Conservation (phyloP, 257 asterid species). For the Forsythia viridissima region DNA sequence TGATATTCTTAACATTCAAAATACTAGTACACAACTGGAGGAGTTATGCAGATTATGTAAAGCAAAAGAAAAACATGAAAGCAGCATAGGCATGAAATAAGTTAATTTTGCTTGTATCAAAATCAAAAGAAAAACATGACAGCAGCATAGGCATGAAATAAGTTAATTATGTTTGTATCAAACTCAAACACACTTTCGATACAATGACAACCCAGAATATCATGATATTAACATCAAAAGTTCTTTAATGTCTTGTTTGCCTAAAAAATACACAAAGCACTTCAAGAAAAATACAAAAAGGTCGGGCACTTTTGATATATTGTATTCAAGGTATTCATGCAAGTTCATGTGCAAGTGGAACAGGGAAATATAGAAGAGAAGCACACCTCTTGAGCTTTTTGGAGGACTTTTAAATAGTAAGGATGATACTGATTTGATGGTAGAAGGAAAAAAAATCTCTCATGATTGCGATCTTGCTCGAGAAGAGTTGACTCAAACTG, state of each 20-base stretch:
- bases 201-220: background rate
- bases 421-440: slow-evolving; percentile 81
- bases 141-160: background rate
- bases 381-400: slow-evolving; percentile 65
- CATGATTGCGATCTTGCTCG: slow-evolving; percentile 74
- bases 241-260: background rate
- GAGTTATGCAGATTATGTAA: background rate
- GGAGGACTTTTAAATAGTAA: slow-evolving; percentile 69
- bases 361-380: slow-evolving; percentile 12
- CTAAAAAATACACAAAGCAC: background rate
- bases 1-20: background rate
- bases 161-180: background rate
- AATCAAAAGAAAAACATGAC: background rate
- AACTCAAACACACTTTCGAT: background rate
- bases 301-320: background rate
- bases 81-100: background rate
- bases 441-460: slow-evolving; percentile 80
- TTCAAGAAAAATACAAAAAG: background rate
- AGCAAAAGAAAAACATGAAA: background rate
- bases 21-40: background rate
- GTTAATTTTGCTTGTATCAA: background rate
- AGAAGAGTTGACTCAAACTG: slow-evolving; percentile 78
- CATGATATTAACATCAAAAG: background rate
- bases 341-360: background rate
- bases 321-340: background rate